Evolutionary conservation across 176 grass and related monocot genomes (phyloP), one percentile per base, ranked within the genome.

Genomic region (Ampelocalamus luodianensis): DNA sequence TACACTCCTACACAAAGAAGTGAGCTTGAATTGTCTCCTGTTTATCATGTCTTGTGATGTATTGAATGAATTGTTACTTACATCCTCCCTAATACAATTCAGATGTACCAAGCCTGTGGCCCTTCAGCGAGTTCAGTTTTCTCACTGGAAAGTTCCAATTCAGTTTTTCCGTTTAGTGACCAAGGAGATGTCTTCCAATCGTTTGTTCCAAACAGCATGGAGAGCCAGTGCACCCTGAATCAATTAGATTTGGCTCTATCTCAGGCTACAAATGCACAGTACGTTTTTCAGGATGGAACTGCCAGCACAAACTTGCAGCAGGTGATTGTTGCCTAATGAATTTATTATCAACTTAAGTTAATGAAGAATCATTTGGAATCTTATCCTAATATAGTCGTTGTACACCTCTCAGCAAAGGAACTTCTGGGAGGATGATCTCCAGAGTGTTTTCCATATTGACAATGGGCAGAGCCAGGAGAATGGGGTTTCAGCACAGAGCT

Each of bases 401-500:
- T 65, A 46, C 37, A 29, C 73, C 7, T 85, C 82, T 78, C 88
- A 96, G 96, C 90, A 93, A 70, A 94, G 91, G 58, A 87, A 87
- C 68, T 91, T 89, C 68, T 99, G 96, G 96, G 96, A 99, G 80
- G 91, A 90, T 36, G 89, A 99, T 85, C 89, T 99, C 5, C 88
- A 89, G 37, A 92, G 60, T 37, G 90, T 89, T 15, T 78, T 93
- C 85, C 96, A 85, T 23, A 85, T 99, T 6, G 88, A 94, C 20
- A 86, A 90, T 12, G 86, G 79, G 4, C 90, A 90, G 38, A 81
- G 64, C 60, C 88, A 88, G 58, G 88, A 83, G 59, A 79, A 83
- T 4, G 85, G 60, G 40, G 72, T 79, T 45, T 90, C 91, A 39
- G 84, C 87, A 22, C 87, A 82, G 74, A 92, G 77, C 85, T 98